A percentile compares a stretch with the other conserved stretches of the same genome.
Conservation (phyloP, 202 grass and related monocot species). For the Brachypodium distachyon region DNA sequence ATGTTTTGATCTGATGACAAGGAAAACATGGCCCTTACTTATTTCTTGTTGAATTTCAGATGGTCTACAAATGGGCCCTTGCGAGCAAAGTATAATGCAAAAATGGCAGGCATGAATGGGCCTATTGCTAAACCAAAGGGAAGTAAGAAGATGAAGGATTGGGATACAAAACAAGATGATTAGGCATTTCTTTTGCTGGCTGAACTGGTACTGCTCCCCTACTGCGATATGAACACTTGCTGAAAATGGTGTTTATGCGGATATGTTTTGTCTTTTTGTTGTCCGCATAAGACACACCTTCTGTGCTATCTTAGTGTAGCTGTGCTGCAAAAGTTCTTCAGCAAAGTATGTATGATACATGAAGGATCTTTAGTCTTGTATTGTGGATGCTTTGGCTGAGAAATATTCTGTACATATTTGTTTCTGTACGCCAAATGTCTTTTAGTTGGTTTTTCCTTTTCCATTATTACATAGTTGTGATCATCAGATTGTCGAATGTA, state of each 20-base stretch:
- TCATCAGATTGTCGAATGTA: background rate
- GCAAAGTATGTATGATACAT: constrained; percentile 3
- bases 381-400: constrained; percentile 7
- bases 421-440: background rate
- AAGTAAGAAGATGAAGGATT: constrained; percentile 94
- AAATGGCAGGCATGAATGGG: constrained; percentile 90
- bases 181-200: background rate
- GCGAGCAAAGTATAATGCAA: constrained; percentile 77
- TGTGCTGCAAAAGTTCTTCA: background rate
- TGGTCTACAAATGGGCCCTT: constrained; percentile 84
- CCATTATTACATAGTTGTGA: background rate
- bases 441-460: background rate
- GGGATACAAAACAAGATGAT: constrained; percentile 47
- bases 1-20: background rate
- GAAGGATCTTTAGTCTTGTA: background rate
- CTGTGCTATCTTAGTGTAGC: background rate
- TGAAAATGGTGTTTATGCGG: constrained; percentile 2
- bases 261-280: background rate
- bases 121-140: constrained; percentile 90
- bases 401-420: background rate
- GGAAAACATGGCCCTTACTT: constrained; percentile 11
- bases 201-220: constrained; percentile 16
- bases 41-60: constrained; percentile 31
- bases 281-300: background rate
- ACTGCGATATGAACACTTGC: background rate